Conservation (phyloP, 768 basidiomycete species). For the Coprinopsis cinerea region DNA sequence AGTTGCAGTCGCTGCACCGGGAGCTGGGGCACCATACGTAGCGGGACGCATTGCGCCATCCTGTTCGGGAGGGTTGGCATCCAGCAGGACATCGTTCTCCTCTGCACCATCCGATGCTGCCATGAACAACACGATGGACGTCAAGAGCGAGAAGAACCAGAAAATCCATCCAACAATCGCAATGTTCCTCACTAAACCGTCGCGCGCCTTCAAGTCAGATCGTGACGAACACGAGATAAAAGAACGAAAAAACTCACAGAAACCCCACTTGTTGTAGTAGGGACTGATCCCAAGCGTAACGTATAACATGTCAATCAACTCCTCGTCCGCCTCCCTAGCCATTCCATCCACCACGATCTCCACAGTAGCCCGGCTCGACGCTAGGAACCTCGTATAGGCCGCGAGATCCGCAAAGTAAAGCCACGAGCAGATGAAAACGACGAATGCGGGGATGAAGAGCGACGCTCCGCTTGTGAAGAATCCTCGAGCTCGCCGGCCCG, state of each 20-base stretch:
- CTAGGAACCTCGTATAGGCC: not conserved
- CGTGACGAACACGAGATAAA: not conserved
- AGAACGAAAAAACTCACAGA: not conserved
- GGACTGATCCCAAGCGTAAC: not conserved
- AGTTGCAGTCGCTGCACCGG: no score
- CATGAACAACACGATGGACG: not conserved
- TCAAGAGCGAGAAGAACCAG: not conserved
- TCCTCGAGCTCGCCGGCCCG: not conserved
- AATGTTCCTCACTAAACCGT: not conserved
- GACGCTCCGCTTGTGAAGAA: not conserved
- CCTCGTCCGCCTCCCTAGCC: no score
- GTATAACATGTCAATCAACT: not conserved
- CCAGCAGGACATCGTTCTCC: not conserved
- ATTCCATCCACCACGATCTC: not conserved
- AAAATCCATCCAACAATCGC: not conserved
- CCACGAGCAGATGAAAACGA: not conserved
- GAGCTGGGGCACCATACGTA: no score
- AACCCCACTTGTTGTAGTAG: not conserved
- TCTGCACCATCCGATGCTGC: not conserved
- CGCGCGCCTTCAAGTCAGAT: not conserved
- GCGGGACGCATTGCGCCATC: no score
- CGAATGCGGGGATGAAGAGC: not conserved
- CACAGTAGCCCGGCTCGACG: not conserved
- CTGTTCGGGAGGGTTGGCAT: no score
- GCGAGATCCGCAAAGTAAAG: not conserved